These are phyloP conservation scores for Casaregolazyma lundiana DNA, from an alignment of 1,139 yeast species.

Conservation along the genomic window DNA sequence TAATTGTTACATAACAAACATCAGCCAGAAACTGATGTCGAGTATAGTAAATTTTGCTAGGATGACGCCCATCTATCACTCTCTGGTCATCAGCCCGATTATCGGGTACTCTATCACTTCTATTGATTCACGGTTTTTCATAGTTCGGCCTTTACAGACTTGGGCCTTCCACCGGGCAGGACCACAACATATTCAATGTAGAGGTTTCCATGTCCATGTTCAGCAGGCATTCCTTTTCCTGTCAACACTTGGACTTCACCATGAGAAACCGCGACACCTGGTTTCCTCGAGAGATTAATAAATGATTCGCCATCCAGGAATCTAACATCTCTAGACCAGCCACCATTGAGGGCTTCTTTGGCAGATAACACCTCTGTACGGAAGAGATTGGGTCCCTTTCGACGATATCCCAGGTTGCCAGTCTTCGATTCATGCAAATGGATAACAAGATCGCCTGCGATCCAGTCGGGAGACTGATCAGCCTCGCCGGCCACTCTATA, in stretches of 20 bases:
- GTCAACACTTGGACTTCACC: constrained; percentile 68
- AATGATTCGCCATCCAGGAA: constrained; percentile 59
- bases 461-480: constrained; percentile 75
- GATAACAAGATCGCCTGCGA: constrained; percentile 73
- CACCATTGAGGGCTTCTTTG: constrained; percentile 71
- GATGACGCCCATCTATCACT: too few relatives aligned
- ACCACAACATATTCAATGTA: constrained; percentile 65
- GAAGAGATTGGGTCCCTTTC: constrained; percentile 69
- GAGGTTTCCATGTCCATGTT: constrained; percentile 62
- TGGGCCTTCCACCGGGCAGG: constrained; percentile 32
- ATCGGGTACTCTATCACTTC: not conserved
- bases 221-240: constrained; percentile 83
- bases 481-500: constrained; percentile 71
- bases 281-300: constrained; percentile 45
- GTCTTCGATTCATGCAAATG: constrained; percentile 43
- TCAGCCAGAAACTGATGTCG: too few relatives aligned
- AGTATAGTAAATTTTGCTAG: too few relatives aligned
- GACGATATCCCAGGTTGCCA: constrained; percentile 75
- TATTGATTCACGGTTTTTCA: not conserved
- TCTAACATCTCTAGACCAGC: constrained; percentile 65
- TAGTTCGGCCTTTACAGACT: constrained; percentile 7
- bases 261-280: constrained; percentile 50
- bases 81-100: too few relatives aligned
- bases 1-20: too few relatives aligned
- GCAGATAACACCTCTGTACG: constrained; percentile 74